These are phyloP conservation scores for Uncinocarpus reesii DNA, from an alignment of 2,329 filamentous ascomycete species.

Conservation along the genomic window DNA sequence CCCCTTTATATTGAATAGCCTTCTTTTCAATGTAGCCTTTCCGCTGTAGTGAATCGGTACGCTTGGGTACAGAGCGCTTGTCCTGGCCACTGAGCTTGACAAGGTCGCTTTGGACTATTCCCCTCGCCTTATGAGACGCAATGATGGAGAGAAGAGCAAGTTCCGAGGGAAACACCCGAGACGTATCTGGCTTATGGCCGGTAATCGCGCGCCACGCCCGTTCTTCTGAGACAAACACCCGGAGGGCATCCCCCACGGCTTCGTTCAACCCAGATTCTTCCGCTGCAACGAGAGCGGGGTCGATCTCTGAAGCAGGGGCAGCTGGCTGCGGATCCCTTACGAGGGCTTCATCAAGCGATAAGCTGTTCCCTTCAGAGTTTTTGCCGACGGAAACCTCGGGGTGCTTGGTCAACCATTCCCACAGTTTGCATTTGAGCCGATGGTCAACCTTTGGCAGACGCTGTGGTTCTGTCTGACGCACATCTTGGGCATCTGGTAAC, in stretches of 20 bases:
- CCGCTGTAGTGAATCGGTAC: conserved; percentile 46
- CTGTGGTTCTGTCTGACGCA: conserved; percentile 1
- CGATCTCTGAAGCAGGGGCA: not conserved
- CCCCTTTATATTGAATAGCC: conserved; percentile 38
- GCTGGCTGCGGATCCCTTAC: conserved; percentile 7
- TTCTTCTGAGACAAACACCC: conserved; percentile 45
- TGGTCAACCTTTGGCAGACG: conserved; percentile 35
- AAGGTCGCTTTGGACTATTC: conserved; percentile 50
- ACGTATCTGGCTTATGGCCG: conserved; percentile 49
- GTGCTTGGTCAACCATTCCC: conserved; percentile 48
- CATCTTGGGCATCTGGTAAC: conserved; percentile 12
- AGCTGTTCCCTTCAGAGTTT: conserved; percentile 32
- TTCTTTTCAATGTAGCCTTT: conserved; percentile 55
- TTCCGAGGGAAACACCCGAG: conserved; percentile 44
- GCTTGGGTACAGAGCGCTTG: conserved; percentile 53
- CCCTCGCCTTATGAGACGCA: conserved; percentile 43
- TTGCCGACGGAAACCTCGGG: conserved; percentile 45
- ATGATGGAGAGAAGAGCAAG: conserved; percentile 51
- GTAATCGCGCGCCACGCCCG: conserved; percentile 51
- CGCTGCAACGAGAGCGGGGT: conserved; percentile 1
- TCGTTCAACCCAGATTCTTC: not conserved
- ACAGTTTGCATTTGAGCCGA: conserved; percentile 44
- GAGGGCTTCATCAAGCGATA: conserved; percentile 27
- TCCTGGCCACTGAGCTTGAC: conserved; percentile 49
- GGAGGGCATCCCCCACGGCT: conserved; percentile 21